These are phyloP conservation scores for Ettlia oleoabundans DNA, from an alignment of 139 green algal species.

Conservation along the genomic window DNA sequence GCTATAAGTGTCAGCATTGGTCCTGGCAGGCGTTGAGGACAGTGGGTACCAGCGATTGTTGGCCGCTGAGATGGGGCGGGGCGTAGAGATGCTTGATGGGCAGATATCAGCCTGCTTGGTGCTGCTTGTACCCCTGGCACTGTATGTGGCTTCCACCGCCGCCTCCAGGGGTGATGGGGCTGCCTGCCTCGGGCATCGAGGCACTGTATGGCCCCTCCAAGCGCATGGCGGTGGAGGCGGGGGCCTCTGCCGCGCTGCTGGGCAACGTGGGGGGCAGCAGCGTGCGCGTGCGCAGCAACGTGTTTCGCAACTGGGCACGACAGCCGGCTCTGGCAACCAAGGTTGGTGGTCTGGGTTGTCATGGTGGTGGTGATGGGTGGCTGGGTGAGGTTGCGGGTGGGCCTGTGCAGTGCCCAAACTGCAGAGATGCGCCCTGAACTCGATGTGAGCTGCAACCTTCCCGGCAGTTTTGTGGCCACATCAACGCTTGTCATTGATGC, in stretches of 20 bases:
- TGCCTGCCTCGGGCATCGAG: constrained; percentile 17
- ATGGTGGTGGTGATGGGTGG: not conserved
- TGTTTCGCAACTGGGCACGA: not conserved
- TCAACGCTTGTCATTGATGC: too few relatives aligned
- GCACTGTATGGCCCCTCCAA: not conserved
- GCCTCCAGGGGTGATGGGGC: not conserved
- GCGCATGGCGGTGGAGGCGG: not conserved
- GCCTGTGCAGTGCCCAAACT: too few relatives aligned
- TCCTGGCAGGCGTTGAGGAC: too few relatives aligned
- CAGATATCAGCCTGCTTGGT: too few relatives aligned
- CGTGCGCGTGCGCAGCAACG: constrained; percentile 14
- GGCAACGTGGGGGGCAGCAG: constrained; percentile 14
- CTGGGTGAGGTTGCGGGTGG: not conserved
- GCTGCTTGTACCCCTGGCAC: too few relatives aligned
- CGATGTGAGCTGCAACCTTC: not conserved
- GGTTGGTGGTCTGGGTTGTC: not conserved
- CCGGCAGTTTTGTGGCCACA: too few relatives aligned
- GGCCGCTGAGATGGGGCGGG: too few relatives aligned
- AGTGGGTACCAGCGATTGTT: too few relatives aligned
- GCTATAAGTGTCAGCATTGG: too few relatives aligned
- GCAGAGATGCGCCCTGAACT: too few relatives aligned
- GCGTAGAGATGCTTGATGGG: too few relatives aligned
- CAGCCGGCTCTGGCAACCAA: constrained; percentile 13
- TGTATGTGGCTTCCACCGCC: not conserved
- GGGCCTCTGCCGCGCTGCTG: not conserved